Evolutionary conservation across 768 basidiomycete species (phyloP).

Genomic region (Clitopilus passeckerianus): DNA sequence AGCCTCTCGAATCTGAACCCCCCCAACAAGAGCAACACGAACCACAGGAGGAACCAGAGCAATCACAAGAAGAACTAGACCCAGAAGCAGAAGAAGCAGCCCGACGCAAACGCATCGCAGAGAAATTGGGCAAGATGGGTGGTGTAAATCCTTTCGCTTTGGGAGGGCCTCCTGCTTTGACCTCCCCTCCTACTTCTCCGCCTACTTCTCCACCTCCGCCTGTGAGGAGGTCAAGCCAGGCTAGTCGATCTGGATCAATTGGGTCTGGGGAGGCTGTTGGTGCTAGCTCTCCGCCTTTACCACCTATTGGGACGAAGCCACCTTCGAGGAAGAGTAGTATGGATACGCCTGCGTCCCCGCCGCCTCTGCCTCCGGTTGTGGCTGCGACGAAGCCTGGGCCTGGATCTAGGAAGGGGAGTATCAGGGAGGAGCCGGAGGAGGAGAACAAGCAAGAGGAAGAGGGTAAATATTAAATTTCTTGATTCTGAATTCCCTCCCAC

Average conservation of each 20-base stretch:
- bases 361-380: neutral
- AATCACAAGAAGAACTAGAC: slow-evolving; percentile 41
- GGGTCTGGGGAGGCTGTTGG: no score
- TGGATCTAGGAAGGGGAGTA: neutral
- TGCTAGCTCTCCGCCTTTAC: neutral
- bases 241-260: neutral
- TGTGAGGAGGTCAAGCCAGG: neutral
- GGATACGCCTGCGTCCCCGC: slow-evolving; percentile 1
- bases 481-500: slow-evolving; percentile 10
- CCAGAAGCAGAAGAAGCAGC: slow-evolving; percentile 49
- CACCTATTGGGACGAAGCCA: slow-evolving; percentile 2
- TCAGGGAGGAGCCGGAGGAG: slow-evolving; percentile 4
- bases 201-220: slow-evolving; percentile 5
- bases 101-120: slow-evolving; percentile 54
- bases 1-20: slow-evolving; percentile 6
- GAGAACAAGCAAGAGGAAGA: slow-evolving; percentile 10
- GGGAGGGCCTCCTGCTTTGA: neutral
- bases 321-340: slow-evolving; percentile 4
- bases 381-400: neutral
- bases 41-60: slow-evolving; percentile 24
- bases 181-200: neutral
- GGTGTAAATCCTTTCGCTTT: slow-evolving; percentile 53
- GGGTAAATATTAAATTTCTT: slow-evolving; percentile 21
- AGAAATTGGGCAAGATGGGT: slow-evolving; percentile 62
- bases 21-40: no score